Conservation (phyloP, 768 basidiomycete species). For the Kwoniella dendrophila region DNA sequence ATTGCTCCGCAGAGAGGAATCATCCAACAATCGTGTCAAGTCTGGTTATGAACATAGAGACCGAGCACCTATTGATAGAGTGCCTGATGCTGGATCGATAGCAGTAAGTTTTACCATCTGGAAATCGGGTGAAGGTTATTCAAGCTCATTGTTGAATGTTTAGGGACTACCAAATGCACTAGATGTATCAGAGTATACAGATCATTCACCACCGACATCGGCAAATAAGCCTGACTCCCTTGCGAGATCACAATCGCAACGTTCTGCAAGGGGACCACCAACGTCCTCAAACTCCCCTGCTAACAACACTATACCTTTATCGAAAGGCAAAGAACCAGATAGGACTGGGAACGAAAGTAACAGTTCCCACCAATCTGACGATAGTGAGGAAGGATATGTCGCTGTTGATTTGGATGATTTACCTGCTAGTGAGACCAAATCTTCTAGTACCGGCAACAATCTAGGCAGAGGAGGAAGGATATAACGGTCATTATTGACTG, state of each 20-base stretch:
- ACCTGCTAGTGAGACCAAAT: background rate
- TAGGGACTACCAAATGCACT: constrained; percentile 44
- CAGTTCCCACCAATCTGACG: background rate
- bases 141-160: too few relatives aligned
- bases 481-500: background rate
- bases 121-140: too few relatives aligned
- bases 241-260: background rate
- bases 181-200: constrained; percentile 23
- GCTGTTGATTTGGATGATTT: constrained; percentile 21
- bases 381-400: constrained; percentile 18
- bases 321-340: background rate
- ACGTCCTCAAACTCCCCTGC: background rate
- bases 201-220: constrained; percentile 7
- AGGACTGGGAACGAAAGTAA: background rate
- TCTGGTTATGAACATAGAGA: constrained; percentile 67
- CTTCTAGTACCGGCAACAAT: background rate
- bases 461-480: constrained; percentile 20
- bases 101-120: constrained; percentile 30
- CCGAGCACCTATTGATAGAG: constrained; percentile 69
- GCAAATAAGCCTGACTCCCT: background rate
- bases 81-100: constrained; percentile 66
- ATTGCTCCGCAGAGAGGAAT: constrained; percentile 65
- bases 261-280: background rate
- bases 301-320: background rate
- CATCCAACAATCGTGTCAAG: constrained; percentile 80